Conservation (phyloP, 2,329 filamentous ascomycete genomes). For the Biscogniauxia mediterranea region DNA sequence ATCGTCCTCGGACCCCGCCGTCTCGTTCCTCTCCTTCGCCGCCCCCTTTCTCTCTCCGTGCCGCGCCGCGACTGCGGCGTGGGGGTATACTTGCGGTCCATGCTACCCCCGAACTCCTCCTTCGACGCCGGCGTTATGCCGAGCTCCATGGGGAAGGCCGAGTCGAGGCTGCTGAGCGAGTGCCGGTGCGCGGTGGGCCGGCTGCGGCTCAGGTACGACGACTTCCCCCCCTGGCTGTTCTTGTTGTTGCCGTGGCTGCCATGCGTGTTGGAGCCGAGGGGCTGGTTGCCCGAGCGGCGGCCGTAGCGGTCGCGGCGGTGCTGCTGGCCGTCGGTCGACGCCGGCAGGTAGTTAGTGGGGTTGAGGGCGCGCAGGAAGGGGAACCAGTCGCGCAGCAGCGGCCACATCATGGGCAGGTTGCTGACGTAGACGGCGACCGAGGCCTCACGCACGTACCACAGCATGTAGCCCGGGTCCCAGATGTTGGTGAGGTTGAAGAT, state of each 20-base stretch:
- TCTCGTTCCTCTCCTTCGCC: too few relatives aligned
- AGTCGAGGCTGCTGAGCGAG: slow-evolving; percentile 1
- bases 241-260: background rate
- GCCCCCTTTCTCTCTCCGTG: too few relatives aligned
- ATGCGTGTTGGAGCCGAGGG: background rate
- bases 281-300: background rate
- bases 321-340: background rate
- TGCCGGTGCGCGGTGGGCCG: background rate
- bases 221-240: too few relatives aligned
- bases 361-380: slow-evolving; percentile 28
- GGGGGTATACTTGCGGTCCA: background rate
- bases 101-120: background rate
- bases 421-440: slow-evolving; percentile 51
- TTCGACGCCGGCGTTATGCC: background rate
- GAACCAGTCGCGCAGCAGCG: slow-evolving; percentile 41
- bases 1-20: background rate
- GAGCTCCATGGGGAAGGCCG: background rate
- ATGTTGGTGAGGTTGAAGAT: slow-evolving; percentile 41
- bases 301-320: background rate
- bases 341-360: slow-evolving; percentile 1
- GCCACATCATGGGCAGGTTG: slow-evolving; percentile 54
- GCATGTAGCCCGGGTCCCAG: slow-evolving; percentile 36
- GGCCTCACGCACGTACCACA: slow-evolving; percentile 55
- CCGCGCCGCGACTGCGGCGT: too few relatives aligned
- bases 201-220: background rate